phyloP scores from a whole-genome alignment of 352 stramenopile genomes.

The Phytophthora rubi region DNA sequence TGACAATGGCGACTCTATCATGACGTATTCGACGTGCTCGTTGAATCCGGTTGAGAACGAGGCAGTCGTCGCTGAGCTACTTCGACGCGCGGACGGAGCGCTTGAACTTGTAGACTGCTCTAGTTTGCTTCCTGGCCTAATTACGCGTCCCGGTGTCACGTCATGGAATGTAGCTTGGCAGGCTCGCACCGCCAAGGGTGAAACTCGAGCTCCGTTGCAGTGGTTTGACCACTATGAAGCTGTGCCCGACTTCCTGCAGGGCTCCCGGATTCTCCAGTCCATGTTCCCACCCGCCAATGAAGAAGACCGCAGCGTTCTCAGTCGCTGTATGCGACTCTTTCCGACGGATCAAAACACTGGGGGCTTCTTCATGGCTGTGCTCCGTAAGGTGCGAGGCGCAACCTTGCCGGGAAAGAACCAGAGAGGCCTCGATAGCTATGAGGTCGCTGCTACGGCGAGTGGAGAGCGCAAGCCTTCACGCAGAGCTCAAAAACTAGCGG shows the following conservation, averaged over 20 bases:
- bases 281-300: slow-evolving; percentile 88
- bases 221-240: slow-evolving; percentile 69
- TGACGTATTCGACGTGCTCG: slow-evolving; percentile 97
- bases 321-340: slow-evolving; percentile 87
- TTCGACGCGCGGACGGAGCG: slow-evolving; percentile 86
- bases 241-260: slow-evolving; percentile 61
- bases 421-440: slow-evolving; percentile 51
- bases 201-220: slow-evolving; percentile 31
- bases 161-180: slow-evolving; percentile 78
- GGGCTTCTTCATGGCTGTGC: slow-evolving; percentile 97
- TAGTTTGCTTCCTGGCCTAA: slow-evolving; percentile 52
- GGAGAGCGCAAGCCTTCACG: slow-evolving; percentile 30
- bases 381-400: slow-evolving; percentile 73
- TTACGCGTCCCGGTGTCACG: slow-evolving; percentile 53
- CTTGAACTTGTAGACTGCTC: slow-evolving; percentile 91
- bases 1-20: slow-evolving; percentile 71
- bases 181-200: slow-evolving; percentile 41
- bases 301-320: slow-evolving; percentile 49
- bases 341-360: slow-evolving; percentile 98
- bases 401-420: slow-evolving; percentile 44
- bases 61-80: slow-evolving; percentile 92
- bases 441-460: slow-evolving; percentile 42
- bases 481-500: slow-evolving; percentile 16
- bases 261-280: slow-evolving; percentile 64
- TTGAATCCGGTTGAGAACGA: slow-evolving; percentile 99